Evolutionary conservation across 1,139 yeast species (phyloP).

Genomic region (Yamadazyma jaroonii): DNA sequence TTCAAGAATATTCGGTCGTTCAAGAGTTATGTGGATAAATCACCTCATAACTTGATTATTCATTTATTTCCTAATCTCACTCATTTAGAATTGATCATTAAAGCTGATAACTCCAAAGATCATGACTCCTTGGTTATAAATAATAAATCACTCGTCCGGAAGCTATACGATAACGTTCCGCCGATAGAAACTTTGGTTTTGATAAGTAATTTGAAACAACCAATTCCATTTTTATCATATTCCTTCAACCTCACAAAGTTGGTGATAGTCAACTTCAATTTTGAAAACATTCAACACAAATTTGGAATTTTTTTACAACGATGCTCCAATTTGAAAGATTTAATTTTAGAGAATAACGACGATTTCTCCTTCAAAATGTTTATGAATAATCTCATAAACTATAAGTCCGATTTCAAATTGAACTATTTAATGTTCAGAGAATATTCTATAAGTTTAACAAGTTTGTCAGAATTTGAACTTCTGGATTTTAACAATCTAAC

Average conservation of each 20-base stretch:
- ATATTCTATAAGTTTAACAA: conserved; percentile 12
- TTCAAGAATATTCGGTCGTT: conserved; percentile 21
- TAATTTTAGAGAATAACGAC: conserved; percentile 35
- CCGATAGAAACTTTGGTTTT: conserved; percentile 1
- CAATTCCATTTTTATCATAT: conserved; percentile 14
- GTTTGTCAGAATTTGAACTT: conserved; percentile 24
- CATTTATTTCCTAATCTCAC: conserved; percentile 27
- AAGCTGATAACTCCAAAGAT: conserved; percentile 7
- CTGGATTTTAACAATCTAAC: conserved; percentile 25
- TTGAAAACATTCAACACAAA: conserved; percentile 23
- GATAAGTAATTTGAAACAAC: not conserved
- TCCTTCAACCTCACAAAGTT: conserved; percentile 24
- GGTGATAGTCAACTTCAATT: conserved; percentile 31
- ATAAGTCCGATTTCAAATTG: conserved; percentile 26
- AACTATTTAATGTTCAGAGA: conserved; percentile 32
- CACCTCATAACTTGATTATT: conserved; percentile 22
- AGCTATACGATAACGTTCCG: not conserved
- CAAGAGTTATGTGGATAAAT: conserved; percentile 26
- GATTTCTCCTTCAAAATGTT: conserved; percentile 28
- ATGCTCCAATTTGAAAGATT: conserved; percentile 17
- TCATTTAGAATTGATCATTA: conserved; percentile 20
- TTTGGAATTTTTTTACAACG: conserved; percentile 30
- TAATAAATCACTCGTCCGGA: conserved; percentile 4
- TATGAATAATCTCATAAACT: conserved; percentile 29
- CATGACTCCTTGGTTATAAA: conserved; percentile 2